A percentile compares a stretch with the other conserved stretches of the same genome.
phyloP scores from a whole-genome alignment of 2,329 filamentous ascomycete species.

The Chaetoscypha palmicola region DNA sequence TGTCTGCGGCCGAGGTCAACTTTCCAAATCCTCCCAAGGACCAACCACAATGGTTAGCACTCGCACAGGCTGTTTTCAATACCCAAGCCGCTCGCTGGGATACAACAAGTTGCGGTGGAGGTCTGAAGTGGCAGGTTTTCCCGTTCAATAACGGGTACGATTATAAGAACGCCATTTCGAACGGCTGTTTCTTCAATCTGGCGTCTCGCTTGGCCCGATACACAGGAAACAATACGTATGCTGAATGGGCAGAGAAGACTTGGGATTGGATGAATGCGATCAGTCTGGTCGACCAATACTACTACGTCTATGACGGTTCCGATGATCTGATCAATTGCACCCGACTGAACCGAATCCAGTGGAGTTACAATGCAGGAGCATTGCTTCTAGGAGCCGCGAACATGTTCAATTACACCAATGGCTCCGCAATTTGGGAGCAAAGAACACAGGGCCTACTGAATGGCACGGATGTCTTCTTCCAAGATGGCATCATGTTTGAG shows the following conservation, averaged over 20 bases:
- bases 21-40: constrained; percentile 49
- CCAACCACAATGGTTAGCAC: constrained; percentile 59
- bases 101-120: constrained; percentile 59
- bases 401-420: constrained; percentile 57
- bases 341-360: constrained; percentile 53
- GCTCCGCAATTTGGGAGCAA: constrained; percentile 47
- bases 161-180: constrained; percentile 65
- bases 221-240: constrained; percentile 70
- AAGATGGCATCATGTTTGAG: constrained; percentile 55
- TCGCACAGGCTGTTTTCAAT: constrained; percentile 77
- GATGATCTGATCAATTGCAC: constrained; percentile 52
- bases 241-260: constrained; percentile 65
- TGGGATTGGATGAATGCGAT: constrained; percentile 62
- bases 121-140: constrained; percentile 80
- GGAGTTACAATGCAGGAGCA: constrained; percentile 62
- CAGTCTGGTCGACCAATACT: constrained; percentile 52
- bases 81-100: constrained; percentile 72
- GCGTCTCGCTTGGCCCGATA: constrained; percentile 66
- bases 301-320: constrained; percentile 56
- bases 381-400: constrained; percentile 60
- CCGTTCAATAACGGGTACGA: constrained; percentile 74
- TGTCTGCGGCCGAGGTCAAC: constrained; percentile 63
- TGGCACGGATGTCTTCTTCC: constrained; percentile 49
- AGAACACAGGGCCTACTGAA: constrained; percentile 51
- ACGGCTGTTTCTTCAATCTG: constrained; percentile 56